phyloP scores from a whole-genome alignment of 176 grass and related monocot species.

The Bolboschoenus planiculmis region DNA sequence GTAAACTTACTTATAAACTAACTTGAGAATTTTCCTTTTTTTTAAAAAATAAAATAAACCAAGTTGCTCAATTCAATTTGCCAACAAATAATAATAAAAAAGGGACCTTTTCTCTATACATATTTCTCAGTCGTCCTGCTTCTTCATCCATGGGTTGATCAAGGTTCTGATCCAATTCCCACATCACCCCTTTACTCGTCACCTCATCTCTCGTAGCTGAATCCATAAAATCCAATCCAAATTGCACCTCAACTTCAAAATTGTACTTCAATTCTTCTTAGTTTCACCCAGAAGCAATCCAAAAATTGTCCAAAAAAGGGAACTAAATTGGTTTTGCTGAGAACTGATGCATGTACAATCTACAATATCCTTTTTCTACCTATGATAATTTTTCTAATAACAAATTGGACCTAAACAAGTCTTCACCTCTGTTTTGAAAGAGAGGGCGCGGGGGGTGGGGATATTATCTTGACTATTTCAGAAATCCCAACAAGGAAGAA shows the following conservation, averaged over 20 bases:
- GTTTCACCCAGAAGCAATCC: constrained; percentile 4
- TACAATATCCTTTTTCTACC: background rate
- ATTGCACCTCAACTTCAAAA: background rate
- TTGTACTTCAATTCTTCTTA: background rate
- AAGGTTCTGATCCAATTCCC: constrained; percentile 90
- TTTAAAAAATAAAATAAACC: background rate
- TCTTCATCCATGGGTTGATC: constrained; percentile 99
- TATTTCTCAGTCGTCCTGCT: constrained; percentile 57
- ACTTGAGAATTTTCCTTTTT: background rate
- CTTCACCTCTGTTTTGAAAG: background rate
- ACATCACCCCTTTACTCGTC: constrained; percentile 75
- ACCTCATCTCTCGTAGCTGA: constrained; percentile 40
- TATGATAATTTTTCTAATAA: background rate
- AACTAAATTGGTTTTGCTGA: background rate
- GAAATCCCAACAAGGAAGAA: constrained; percentile 7
- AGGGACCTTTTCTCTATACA: constrained; percentile 90
- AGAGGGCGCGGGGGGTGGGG: no score
- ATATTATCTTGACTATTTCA: background rate
- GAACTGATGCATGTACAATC: background rate
- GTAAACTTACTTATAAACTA: background rate
- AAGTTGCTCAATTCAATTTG: constrained; percentile 12
- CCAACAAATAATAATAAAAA: constrained; percentile 19
- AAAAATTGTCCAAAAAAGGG: background rate
- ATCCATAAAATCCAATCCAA: constrained; percentile 43
- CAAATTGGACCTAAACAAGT: background rate